phyloP scores from a whole-genome alignment of 2,329 filamentous ascomycete species.

The Nothopassalora personata region DNA sequence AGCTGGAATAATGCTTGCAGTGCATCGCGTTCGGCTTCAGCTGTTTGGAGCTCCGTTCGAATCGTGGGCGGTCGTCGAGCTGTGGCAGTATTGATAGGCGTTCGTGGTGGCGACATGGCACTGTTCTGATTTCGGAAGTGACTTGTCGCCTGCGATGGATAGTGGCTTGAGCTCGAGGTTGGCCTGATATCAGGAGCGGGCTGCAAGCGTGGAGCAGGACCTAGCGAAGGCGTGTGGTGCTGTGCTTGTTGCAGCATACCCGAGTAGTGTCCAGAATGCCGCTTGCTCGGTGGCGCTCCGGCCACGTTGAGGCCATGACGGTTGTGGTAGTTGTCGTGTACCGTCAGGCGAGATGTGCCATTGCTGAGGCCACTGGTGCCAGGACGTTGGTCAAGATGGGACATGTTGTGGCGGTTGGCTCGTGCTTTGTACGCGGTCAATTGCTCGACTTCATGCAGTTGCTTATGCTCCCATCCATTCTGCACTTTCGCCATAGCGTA shows the following conservation, averaged over 20 bases:
- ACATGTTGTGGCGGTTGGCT: slow-evolving; percentile 24
- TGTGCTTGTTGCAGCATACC: slow-evolving; percentile 13
- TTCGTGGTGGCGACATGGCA: slow-evolving; percentile 31
- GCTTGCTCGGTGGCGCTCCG: slow-evolving; percentile 27
- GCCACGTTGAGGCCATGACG: slow-evolving; percentile 12
- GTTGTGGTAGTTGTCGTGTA: slow-evolving; percentile 23
- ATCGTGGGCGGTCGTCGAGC: slow-evolving; percentile 45
- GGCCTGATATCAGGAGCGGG: slow-evolving; percentile 30
- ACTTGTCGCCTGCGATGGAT: slow-evolving; percentile 6
- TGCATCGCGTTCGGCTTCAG: slow-evolving; percentile 69
- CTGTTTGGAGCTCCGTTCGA: slow-evolving; percentile 63
- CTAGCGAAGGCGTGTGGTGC: slow-evolving; percentile 1
- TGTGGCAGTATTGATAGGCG: slow-evolving; percentile 28
- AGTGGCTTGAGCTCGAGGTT: slow-evolving; percentile 12
- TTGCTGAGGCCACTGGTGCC: slow-evolving; percentile 27
- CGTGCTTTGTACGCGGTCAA: slow-evolving; percentile 60
- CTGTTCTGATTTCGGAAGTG: slow-evolving; percentile 7
- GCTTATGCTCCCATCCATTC: slow-evolving; percentile 77
- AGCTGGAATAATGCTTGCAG: slow-evolving; percentile 76
- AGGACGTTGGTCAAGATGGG: slow-evolving; percentile 26
- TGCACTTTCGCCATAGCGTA: slow-evolving; percentile 94
- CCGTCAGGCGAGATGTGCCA: slow-evolving; percentile 24
- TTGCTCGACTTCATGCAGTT: slow-evolving; percentile 71
- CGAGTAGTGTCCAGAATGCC: slow-evolving; percentile 28
- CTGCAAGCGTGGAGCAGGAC: slow-evolving; percentile 18